Evolutionary conservation across 2,329 filamentous ascomycete species (phyloP), one percentile per base, ranked within the genome.

Genomic region (Colletotrichum abscissum): DNA sequence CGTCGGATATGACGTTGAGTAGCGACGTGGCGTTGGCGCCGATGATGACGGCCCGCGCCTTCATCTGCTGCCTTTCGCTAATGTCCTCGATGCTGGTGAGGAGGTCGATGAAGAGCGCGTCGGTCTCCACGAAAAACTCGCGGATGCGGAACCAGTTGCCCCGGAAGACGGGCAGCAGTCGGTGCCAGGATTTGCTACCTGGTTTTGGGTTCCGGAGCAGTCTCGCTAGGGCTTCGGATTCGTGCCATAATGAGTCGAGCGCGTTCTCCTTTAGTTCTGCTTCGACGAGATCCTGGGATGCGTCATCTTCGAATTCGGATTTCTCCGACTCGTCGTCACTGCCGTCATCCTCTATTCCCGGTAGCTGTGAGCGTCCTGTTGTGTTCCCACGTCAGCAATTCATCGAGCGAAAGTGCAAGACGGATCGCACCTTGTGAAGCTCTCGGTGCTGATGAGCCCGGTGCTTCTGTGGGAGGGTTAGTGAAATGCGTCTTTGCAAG

Each of bases 11-110:
- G 24, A 74, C 66, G 64, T 83, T 79, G 12, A 84, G 78, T 7
- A 83, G 78, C 5, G 78, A 78, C 26, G 80, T 81, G 5, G 83
- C 77, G 67, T 86, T 86, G 30, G 81, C 81, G 33, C 78, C 76
- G 5, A 78, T 79, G 19, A 83, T 75, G 16, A 77, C 73, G 59
- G 22, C 69, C n/a, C 59, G 30, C 8, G 69, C 69, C n/a, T 49
- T 60, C 8, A 7, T 42, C 19, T 69, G 54, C 11, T 38, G n/a
- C 22, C 63, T 26, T 33, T 63, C 42, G 30, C 38, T 28, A 12
- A 75, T 30, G 5, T 65, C 49, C 22, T 66, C 58, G 30, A 74
- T 63, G 12, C 64, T 57, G 7, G 64, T 52, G 6, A 62, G 19
- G 63, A 78, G 76, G 74, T 83, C 77, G 28, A 85, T 77, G 58